Evolutionary conservation across 208 protist species (phyloP), one percentile per base, ranked within the genome.

Genomic region (Acanthamoeba divionensis): DNA sequence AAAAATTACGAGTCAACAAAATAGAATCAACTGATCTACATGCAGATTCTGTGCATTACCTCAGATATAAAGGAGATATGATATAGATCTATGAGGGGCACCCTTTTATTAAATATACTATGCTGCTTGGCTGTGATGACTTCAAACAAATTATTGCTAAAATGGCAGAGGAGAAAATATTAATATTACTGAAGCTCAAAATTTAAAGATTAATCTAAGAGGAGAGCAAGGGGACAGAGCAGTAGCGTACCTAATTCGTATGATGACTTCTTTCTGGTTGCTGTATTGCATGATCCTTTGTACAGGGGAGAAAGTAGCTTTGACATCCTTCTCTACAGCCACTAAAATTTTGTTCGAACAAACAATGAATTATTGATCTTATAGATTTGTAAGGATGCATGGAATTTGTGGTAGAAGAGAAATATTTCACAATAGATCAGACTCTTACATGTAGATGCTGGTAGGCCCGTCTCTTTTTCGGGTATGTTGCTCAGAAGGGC

Each of bases 321-420:
- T 93, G 21, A 91, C 87, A 87, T 90, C 90, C 7, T 86, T 73
- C n/a, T 94, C 92, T 21, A 93, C 41, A 0, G 90, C 88, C 7
- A 93, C 18, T 0, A 60, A 24, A 18, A 60, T 60, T 24, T 18
- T 18, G n/a, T 18, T 24, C 52, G 18, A 60, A n/a, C 24, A 13
- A 71, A 71, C 63, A 71, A 12, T 13, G n/a, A 24, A 21, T 13
- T 71, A 13, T 71, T 57, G 52, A 57, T 57, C 18, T 21, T 57
- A 15, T 57, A 21, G 52, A 15, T 57, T 57, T n/a, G n/a, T n/a
- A n/a, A n/a, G n/a, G n/a, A n/a, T n/a, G n/a, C n/a, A n/a, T n/a
- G n/a, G n/a, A n/a, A n/a, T n/a, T n/a, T n/a, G n/a, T n/a, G n/a
- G n/a, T n/a, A n/a, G n/a, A n/a, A n/a, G n/a, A n/a, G n/a, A n/a